Base-by-base conservation (phyloP, 1,139 yeast species). In the Blastobotrys apis region DNA sequence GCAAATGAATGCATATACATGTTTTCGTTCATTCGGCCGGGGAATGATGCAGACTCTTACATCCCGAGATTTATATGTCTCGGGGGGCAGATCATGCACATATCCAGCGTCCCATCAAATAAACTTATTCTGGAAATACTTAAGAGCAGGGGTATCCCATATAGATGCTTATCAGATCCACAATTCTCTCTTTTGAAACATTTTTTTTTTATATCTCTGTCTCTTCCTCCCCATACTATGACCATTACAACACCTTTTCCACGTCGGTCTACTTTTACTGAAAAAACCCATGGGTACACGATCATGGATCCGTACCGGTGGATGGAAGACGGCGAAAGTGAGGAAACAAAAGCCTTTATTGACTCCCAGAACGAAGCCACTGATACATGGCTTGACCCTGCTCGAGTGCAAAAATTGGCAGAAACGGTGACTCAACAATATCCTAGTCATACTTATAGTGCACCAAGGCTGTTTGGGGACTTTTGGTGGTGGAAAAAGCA, bases 261-360 rank as follows among this genome's bases (percentile, higher is more conserved):
- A 9, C 9, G 33, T 9, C 33, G 33, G 15, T 30, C 33, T 6
- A 13, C 9, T 13, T 30, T 10, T 30, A 13, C 15, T 10, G 33
- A 30, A 30, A 9, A 30, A 13, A 13, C 13, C 33, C 33, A 30
- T 30, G 33, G 33, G 8, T 30, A 30, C 33, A 30, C 33, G 8
- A 30, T 30, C 10, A 30, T 30, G 33, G 33, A 30, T 30, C 33
- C 33, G 6, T 30, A 30, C 33, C 33, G 33, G 9, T 30, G 33
- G 33, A 30, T 30, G 33, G 33, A 30, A 13, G 33, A 30, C 15
- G 33, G 33, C 13, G 33, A 30, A 6, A 30, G 33, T 15, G 33
- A 30, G 6, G 33, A 30, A 13, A 30, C 33, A 9, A 30, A 30
- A 13, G 13, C 9, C 9, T 30, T 9, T 13, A 30, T 30, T 13